These are phyloP conservation scores for Schizonepeta tenuifolia DNA, from an alignment of 257 asterid species.

Conservation along the genomic window DNA sequence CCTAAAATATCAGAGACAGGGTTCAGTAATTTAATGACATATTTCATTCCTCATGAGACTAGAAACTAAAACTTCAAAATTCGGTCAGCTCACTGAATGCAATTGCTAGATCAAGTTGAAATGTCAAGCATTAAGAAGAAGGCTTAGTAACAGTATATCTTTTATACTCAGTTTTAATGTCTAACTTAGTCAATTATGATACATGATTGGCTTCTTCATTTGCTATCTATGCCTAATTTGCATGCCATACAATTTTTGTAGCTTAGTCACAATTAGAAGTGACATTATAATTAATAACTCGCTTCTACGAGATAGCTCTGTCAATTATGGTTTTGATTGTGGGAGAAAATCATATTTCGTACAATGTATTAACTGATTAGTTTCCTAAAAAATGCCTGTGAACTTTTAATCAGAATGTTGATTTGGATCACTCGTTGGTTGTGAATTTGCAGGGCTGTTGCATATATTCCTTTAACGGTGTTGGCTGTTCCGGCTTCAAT, in stretches of 20 bases:
- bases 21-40: neutral
- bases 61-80: neutral
- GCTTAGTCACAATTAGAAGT: conserved; percentile 1
- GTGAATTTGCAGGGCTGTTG: conserved; percentile 74
- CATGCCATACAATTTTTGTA: neutral
- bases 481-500: conserved; percentile 98
- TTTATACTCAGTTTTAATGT: neutral
- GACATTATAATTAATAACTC: neutral
- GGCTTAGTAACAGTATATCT: neutral
- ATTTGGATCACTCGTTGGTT: conserved; percentile 26
- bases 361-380: neutral
- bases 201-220: neutral
- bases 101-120: neutral
- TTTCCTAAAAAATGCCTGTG: neutral
- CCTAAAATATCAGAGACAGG: neutral
- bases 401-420: neutral
- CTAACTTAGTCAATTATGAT: neutral
- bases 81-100: neutral
- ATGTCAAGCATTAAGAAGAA: neutral
- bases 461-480: conserved; percentile 90
- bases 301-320: neutral
- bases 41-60: neutral
- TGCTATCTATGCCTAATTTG: neutral
- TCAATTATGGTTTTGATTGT: conserved; percentile 5
- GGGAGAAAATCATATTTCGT: neutral